These are phyloP conservation scores for Coemansia sp. DNA, from an alignment of 192 early-diverging fungal species.

Conservation along the genomic window DNA sequence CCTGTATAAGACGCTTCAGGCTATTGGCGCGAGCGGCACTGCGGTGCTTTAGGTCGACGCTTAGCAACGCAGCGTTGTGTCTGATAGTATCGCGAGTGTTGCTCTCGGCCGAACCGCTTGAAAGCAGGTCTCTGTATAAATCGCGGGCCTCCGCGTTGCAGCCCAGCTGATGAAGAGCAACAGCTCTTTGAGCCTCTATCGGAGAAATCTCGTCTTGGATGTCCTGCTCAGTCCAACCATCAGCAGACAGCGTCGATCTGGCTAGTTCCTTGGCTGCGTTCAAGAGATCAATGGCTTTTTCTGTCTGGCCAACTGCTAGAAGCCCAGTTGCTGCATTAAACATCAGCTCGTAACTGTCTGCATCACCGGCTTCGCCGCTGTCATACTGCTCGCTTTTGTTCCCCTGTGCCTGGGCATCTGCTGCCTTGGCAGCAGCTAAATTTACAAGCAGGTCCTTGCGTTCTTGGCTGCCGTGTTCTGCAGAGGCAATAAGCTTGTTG, in stretches of 20 bases:
- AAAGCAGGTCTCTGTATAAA: constrained; percentile 20
- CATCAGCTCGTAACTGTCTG: constrained; percentile 36
- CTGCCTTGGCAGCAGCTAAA: constrained; percentile 42
- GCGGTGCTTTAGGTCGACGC: neutral
- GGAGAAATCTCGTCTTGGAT: constrained; percentile 36
- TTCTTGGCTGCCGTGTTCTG: constrained; percentile 16
- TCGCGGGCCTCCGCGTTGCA: constrained; percentile 12
- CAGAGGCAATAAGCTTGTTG: constrained; percentile 18
- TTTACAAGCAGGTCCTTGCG: constrained; percentile 37
- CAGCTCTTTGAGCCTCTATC: constrained; percentile 40
- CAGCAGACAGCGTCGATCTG: constrained; percentile 12
- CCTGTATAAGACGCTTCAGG: constrained; percentile 35
- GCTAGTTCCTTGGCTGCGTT: constrained; percentile 20
- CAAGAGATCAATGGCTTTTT: constrained; percentile 29
- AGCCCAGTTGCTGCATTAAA: constrained; percentile 38
- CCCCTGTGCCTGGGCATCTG: constrained; percentile 23
- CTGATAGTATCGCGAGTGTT: constrained; percentile 23
- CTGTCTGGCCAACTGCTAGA: constrained; percentile 22
- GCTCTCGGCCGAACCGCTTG: constrained; percentile 13
- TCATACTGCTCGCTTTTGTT: neutral
- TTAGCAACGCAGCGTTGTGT: constrained; percentile 28
- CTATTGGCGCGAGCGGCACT: neutral
- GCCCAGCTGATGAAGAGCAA: constrained; percentile 33
- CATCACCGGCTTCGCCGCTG: neutral
- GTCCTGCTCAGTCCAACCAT: constrained; percentile 32